Evolutionary conservation across 345 rosid genomes (phyloP).

Genomic region (rapeseed (Brassica napus)): Da-Ae NC_063449.1:34499501-34500000

Average conservation of each 20-base stretch:
- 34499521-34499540: conserved; percentile 31
- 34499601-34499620: conserved; percentile 99
- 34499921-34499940: conserved; percentile 99
- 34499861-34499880: conserved; percentile 97
- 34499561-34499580: conserved; percentile 28
- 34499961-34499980: conserved; percentile 96
- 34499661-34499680: conserved; percentile 97
- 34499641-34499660: conserved; percentile 95
- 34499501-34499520: conserved; percentile 81
- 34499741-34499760: neutral
- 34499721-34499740: neutral
- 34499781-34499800: neutral
- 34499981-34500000: conserved; percentile 99
- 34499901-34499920: conserved; percentile 98
- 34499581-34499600: conserved; percentile 73
- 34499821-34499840: conserved; percentile 97
- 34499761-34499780: neutral
- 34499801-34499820: conserved; percentile 11
- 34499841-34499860: conserved; percentile 92
- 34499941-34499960: conserved; percentile 96
- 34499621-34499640: conserved; percentile 99
- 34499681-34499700: conserved; percentile 94
- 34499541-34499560: neutral
- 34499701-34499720: conserved; percentile 63
- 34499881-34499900: conserved; percentile 96